Conservation (phyloP, 2,329 filamentous ascomycete species). For the Ophiostoma sp. region DNA sequence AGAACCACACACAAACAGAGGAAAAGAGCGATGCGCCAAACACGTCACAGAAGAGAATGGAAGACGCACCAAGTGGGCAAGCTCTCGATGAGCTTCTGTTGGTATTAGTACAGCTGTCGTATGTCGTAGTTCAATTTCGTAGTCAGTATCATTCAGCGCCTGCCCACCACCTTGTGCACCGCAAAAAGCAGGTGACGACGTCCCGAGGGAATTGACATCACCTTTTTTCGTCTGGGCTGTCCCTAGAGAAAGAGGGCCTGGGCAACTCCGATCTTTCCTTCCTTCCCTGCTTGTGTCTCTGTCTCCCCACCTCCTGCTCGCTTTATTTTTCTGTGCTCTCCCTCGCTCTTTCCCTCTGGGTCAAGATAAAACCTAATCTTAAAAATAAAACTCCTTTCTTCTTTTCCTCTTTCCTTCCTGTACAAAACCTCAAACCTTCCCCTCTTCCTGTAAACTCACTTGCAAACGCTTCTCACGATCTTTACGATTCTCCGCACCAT, state of each 20-base stretch:
- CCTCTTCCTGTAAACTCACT: background rate
- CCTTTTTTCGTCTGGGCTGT: conserved; percentile 11
- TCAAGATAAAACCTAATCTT: conserved; percentile 21
- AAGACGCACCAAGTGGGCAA: background rate
- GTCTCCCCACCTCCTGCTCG: conserved; percentile 18
- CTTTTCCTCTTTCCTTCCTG: background rate
- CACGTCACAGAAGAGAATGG: conserved; percentile 14
- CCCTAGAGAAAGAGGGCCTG: background rate
- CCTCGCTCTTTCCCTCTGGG: background rate
- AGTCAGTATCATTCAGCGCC: background rate
- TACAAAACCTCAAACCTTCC: background rate
- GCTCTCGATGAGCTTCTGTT: background rate
- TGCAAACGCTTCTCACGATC: background rate
- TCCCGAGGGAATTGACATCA: conserved; percentile 18
- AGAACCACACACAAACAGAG: background rate
- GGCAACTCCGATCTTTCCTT: conserved; percentile 12
- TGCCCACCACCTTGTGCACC: background rate
- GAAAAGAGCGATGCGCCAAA: conserved; percentile 6
- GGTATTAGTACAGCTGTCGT: background rate
- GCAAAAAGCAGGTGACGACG: conserved; percentile 19
- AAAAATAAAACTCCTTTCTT: background rate
- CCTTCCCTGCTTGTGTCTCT: conserved; percentile 3
- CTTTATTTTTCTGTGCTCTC: conserved; percentile 10
- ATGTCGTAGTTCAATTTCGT: background rate
- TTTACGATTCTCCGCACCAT: background rate